These are phyloP conservation scores for Orobanche coerulescens DNA, from an alignment of 257 asterid genomes.

Conservation along the genomic window DNA sequence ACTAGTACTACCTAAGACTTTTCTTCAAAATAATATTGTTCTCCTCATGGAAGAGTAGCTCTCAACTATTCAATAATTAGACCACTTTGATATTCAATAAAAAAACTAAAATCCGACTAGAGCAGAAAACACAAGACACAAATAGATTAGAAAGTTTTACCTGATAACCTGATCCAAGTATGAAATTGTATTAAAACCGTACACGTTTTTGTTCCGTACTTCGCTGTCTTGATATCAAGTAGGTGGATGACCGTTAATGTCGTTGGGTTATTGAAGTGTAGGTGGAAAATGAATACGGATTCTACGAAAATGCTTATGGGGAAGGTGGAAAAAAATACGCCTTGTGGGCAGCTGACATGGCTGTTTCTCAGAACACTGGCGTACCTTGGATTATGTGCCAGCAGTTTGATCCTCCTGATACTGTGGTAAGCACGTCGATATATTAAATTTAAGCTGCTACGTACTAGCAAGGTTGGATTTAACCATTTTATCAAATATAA, in stretches of 20 bases:
- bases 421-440: constrained; percentile 54
- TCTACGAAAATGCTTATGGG: constrained; percentile 71
- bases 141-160: too few relatives aligned
- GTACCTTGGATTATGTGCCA: constrained; percentile 98
- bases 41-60: too few relatives aligned
- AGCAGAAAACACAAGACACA: too few relatives aligned
- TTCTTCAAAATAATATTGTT: too few relatives aligned
- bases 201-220: too few relatives aligned
- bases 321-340: constrained; percentile 87
- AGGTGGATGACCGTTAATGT: too few relatives aligned
- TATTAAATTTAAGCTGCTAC: background rate
- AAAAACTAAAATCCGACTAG: too few relatives aligned
- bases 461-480: background rate
- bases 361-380: constrained; percentile 71
- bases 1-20: constrained; percentile 1
- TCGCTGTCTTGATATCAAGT: too few relatives aligned
- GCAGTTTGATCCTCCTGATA: constrained; percentile 77
- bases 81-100: too few relatives aligned
- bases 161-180: background rate
- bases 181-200: background rate
- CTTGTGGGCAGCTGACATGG: constrained; percentile 83
- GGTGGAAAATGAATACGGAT: constrained; percentile 94
- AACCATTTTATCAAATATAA: background rate
- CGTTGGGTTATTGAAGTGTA: too few relatives aligned
- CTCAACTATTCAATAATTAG: too few relatives aligned